These are phyloP conservation scores for Conoideocrella luteorostrata DNA, from an alignment of 2,329 filamentous ascomycete genomes.

Conservation along the genomic window DNA sequence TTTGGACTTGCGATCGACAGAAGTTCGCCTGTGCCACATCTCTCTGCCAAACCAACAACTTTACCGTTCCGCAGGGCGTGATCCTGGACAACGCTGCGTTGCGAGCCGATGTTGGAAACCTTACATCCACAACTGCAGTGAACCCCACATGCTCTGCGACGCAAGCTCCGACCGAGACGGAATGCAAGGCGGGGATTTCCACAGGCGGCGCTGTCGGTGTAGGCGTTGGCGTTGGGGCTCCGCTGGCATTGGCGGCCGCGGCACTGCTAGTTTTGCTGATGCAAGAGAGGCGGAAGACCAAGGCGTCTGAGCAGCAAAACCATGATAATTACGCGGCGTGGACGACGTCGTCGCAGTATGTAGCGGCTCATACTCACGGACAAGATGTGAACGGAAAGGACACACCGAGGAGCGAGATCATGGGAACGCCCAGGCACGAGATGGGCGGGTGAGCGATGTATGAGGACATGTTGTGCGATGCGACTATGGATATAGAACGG, in stretches of 20 bases:
- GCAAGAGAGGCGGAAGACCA: neutral
- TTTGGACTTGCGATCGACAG: neutral
- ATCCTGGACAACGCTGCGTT: neutral
- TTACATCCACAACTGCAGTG: neutral
- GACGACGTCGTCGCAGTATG: neutral
- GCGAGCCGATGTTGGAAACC: neutral
- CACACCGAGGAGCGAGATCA: conserved; percentile 1
- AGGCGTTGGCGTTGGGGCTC: neutral
- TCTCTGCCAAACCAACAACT: neutral
- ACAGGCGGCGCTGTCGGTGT: neutral
- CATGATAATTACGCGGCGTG: no score
- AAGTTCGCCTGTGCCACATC: neutral
- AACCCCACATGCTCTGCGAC: neutral
- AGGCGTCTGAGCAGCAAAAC: neutral
- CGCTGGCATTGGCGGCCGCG: neutral
- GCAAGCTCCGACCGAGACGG: neutral
- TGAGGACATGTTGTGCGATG: no score
- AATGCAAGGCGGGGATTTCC: neutral
- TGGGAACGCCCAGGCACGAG: neutral
- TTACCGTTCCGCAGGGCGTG: neutral
- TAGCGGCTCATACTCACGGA: neutral
- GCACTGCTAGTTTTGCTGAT: neutral
- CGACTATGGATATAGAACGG: no score
- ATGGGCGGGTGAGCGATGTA: no score
- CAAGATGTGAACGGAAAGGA: neutral